Evolutionary conservation across 768 basidiomycete genomes (phyloP).

Genomic region (Sistotremastrum suecicum): DNA sequence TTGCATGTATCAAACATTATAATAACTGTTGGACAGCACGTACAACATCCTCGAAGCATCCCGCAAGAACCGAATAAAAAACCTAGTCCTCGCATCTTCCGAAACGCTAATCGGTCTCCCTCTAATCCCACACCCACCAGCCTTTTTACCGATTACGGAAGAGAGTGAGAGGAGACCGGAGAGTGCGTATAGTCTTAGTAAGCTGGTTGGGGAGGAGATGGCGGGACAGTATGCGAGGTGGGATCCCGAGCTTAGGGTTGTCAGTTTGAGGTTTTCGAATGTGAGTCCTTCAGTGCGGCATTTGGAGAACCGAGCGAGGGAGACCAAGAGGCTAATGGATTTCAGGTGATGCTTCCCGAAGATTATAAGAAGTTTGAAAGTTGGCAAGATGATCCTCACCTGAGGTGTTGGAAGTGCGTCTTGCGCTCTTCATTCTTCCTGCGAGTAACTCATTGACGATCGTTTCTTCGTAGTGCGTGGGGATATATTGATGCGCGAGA

Average conservation of each 20-base stretch:
- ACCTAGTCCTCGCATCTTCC: slow-evolving; percentile 10
- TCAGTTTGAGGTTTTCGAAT: slow-evolving; percentile 10
- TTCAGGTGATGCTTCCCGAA: slow-evolving; percentile 8
- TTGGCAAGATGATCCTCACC: slow-evolving; percentile 10
- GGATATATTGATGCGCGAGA: slow-evolving; percentile 12
- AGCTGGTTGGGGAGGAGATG: slow-evolving; percentile 11
- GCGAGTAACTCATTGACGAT: background rate
- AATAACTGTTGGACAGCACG: background rate
- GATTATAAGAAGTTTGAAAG: slow-evolving; percentile 8
- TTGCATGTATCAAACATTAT: too few relatives aligned
- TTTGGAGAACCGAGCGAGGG: background rate
- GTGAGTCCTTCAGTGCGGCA: background rate
- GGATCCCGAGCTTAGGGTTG: slow-evolving; percentile 12
- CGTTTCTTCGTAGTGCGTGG: slow-evolving; percentile 2
- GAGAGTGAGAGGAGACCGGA: slow-evolving; percentile 10
- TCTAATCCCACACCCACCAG: slow-evolving; percentile 10
- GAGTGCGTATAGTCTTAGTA: slow-evolving; percentile 11
- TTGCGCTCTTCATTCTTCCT: background rate
- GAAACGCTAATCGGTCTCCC: slow-evolving; percentile 12
- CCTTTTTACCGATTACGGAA: slow-evolving; percentile 10
- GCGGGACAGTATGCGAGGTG: slow-evolving; percentile 12
- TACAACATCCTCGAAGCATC: slow-evolving; percentile 15
- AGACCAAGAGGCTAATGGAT: background rate
- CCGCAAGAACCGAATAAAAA: slow-evolving; percentile 12
- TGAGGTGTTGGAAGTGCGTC: slow-evolving; percentile 8